Evolutionary conservation across 768 basidiomycete genomes (phyloP).

Genomic region (Coprinopsis marcescibilis): DNA sequence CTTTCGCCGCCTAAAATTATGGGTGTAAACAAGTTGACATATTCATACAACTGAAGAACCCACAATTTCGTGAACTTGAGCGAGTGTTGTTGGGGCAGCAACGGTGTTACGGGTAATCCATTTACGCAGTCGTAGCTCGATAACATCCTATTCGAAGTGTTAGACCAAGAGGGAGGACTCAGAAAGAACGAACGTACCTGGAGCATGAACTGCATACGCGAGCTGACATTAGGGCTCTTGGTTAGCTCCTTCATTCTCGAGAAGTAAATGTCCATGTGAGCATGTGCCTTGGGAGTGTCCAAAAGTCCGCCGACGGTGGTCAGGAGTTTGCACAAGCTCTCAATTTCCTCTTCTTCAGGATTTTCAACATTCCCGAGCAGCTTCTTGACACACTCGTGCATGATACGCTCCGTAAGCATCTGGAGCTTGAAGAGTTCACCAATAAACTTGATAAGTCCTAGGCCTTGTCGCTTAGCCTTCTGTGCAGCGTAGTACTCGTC

Average conservation of each 20-base stretch:
- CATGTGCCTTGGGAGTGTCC: conserved; percentile 75
- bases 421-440: conserved; percentile 98
- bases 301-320: conserved; percentile 82
- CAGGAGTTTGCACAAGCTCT: conserved; percentile 89
- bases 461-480: conserved; percentile 95
- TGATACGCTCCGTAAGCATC: conserved; percentile 96
- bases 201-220: conserved; percentile 94
- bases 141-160: conserved; percentile 62
- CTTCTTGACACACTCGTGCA: conserved; percentile 98
- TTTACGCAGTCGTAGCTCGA: conserved; percentile 79
- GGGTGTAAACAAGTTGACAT: conserved; percentile 7
- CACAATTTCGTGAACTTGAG: conserved; percentile 83
- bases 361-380: conserved; percentile 88
- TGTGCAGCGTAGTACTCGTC: conserved; percentile 96
- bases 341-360: conserved; percentile 97
- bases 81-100: conserved; percentile 81
- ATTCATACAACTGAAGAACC: conserved; percentile 23
- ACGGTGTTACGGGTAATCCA: conserved; percentile 73
- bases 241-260: conserved; percentile 79
- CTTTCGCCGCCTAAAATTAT: conserved; percentile 68
- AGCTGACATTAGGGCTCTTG: conserved; percentile 67
- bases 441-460: conserved; percentile 96
- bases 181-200: conserved; percentile 51
- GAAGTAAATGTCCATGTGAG: conserved; percentile 93
- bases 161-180: not conserved